Percentiles rank a stretch among this genome's conserved stretches.
phyloP scores from a whole-genome alignment of 331 rosid species.

The Pyracantha coccinea region DNA sequence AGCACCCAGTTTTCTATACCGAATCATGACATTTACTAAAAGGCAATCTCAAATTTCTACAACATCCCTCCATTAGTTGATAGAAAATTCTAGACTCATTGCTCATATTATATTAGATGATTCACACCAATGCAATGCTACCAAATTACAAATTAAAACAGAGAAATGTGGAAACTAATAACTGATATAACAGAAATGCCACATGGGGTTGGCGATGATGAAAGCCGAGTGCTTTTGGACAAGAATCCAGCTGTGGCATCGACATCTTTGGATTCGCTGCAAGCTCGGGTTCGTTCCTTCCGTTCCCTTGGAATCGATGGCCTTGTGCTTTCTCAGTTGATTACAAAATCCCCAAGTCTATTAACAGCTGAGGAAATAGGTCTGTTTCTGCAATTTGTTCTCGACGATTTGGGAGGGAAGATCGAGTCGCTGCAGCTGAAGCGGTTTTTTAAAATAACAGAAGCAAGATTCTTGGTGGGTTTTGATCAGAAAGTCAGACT shows the following conservation, averaged over 20 bases:
- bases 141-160: neutral
- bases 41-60: neutral
- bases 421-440: conserved; percentile 39
- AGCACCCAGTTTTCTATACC: neutral
- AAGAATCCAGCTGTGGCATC: conserved; percentile 29
- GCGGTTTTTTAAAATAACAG: conserved; percentile 26
- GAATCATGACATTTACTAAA: neutral
- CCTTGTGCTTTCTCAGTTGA: conserved; percentile 26
- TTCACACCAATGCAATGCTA: neutral
- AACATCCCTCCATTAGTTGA: neutral
- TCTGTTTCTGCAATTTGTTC: conserved; percentile 33
- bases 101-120: neutral
- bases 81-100: neutral
- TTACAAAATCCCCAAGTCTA: conserved; percentile 30
- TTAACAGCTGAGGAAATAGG: conserved; percentile 42
- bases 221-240: conserved; percentile 24
- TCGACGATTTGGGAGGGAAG: conserved; percentile 37
- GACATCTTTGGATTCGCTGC: conserved; percentile 29
- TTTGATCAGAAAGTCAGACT: conserved; percentile 48
- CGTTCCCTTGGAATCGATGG: conserved; percentile 40
- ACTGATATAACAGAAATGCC: no score
- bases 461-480: conserved; percentile 30
- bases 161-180: neutral
- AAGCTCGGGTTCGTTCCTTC: conserved; percentile 34
- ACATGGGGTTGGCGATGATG: conserved; percentile 38